Conservation (phyloP, 192 early-diverging fungal species). For the Chytriomyces confervae region DNA sequence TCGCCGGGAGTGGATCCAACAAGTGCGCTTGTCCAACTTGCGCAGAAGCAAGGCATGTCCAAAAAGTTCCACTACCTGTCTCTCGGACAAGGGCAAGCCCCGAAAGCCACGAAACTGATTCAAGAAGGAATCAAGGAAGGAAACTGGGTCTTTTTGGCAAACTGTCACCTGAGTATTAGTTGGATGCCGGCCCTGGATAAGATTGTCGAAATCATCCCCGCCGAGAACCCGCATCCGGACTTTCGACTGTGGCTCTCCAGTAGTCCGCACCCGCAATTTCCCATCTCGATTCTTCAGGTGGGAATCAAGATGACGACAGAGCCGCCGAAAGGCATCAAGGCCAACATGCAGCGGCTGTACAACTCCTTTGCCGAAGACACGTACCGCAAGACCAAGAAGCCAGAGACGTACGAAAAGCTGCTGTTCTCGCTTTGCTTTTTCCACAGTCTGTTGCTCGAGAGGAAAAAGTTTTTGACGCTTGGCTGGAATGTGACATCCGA, state of each 20-base stretch:
- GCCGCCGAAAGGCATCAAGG: constrained; percentile 66
- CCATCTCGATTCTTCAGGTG: constrained; percentile 67
- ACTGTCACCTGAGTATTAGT: constrained; percentile 69
- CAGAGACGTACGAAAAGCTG: constrained; percentile 60
- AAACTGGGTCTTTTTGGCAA: constrained; percentile 69
- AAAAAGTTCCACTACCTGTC: constrained; percentile 63
- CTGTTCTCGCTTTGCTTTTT: constrained; percentile 65
- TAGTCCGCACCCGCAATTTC: constrained; percentile 68
- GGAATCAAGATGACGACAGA: constrained; percentile 70
- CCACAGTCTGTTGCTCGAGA: constrained; percentile 62
- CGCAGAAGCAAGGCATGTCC: constrained; percentile 58
- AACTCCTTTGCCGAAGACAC: constrained; percentile 58
- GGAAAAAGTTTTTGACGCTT: constrained; percentile 68
- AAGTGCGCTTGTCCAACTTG: constrained; percentile 42
- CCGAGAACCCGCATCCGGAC: constrained; percentile 63
- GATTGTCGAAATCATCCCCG: constrained; percentile 59
- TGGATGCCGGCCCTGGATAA: constrained; percentile 70
- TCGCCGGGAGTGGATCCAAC: constrained; percentile 72
- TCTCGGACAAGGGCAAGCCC: constrained; percentile 67
- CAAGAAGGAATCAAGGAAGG: constrained; percentile 67
- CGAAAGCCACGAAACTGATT: constrained; percentile 65
- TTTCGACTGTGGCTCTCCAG: constrained; percentile 67
- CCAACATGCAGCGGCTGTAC: constrained; percentile 58
- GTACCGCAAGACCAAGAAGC: constrained; percentile 52
- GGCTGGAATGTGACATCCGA: constrained; percentile 69